Conservation (phyloP, 129 eudicot species). For the Oenanthe sinensis region DNA sequence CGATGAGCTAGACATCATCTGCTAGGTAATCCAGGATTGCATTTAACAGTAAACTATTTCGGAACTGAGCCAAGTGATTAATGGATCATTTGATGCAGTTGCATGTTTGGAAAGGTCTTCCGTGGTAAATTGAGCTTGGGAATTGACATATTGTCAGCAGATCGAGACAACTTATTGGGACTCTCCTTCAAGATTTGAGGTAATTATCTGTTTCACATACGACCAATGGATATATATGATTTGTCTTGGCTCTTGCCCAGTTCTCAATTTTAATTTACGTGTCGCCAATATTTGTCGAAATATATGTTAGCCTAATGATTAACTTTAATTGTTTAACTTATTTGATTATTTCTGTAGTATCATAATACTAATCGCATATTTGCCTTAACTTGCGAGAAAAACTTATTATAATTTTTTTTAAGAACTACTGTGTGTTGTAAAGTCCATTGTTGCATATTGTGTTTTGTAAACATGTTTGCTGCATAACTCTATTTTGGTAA, state of each 20-base stretch:
- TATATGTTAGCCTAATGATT: too few species aligned
- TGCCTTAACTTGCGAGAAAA: too few species aligned
- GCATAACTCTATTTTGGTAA: too few species aligned
- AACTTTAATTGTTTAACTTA: too few species aligned
- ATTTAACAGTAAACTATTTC: conserved; percentile 42
- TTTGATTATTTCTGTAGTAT: too few species aligned
- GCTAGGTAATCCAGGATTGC: conserved; percentile 62
- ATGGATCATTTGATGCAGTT: conserved; percentile 64
- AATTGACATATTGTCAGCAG: conserved; percentile 48
- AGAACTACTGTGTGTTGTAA: too few species aligned
- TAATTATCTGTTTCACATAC: neutral
- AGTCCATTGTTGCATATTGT: too few species aligned
- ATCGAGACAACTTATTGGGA: conserved; percentile 33
- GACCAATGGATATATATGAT: neutral
- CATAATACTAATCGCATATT: too few species aligned
- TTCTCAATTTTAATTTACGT: neutral
- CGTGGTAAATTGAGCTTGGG: conserved; percentile 93
- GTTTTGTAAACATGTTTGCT: too few species aligned
- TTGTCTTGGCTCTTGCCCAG: neutral
- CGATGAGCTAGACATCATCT: conserved; percentile 42
- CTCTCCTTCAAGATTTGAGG: conserved; percentile 5
- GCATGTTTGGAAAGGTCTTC: conserved; percentile 52
- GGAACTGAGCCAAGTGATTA: conserved; percentile 38
- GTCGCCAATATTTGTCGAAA: neutral
- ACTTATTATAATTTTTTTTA: too few species aligned